Evolutionary conservation across 352 stramenopile species (phyloP).

Genomic region (Globisporangium viniferum): DNA sequence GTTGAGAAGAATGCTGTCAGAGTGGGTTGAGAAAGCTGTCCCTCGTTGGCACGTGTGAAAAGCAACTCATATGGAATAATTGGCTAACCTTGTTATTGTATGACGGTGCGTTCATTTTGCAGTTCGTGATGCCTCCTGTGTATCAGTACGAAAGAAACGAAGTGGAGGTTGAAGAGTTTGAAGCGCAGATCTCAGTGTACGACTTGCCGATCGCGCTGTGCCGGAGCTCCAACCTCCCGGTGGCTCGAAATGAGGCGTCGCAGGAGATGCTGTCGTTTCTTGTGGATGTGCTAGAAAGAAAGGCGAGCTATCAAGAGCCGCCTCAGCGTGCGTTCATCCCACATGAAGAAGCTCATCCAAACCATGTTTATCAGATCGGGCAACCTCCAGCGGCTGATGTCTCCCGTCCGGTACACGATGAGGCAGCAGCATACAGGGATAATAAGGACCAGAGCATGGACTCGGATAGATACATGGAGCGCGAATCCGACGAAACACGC

Average conservation of each 20-base stretch:
- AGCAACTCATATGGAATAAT: too few relatives aligned
- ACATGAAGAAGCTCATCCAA: background rate
- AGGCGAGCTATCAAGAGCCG: conserved; percentile 7
- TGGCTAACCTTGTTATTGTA: background rate
- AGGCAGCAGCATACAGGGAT: background rate
- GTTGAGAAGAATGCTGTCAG: conserved; percentile 36
- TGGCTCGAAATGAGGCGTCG: conserved; percentile 36
- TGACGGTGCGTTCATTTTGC: background rate
- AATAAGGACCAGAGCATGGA: conserved; percentile 6
- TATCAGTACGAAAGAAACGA: conserved; percentile 8
- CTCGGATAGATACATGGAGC: conserved; percentile 2
- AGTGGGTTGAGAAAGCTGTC: conserved; percentile 21
- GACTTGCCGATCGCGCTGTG: conserved; percentile 32
- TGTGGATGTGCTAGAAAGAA: conserved; percentile 31
- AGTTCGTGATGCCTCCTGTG: conserved; percentile 15
- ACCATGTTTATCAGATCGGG: background rate
- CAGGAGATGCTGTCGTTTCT: conserved; percentile 45
- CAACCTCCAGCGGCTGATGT: background rate
- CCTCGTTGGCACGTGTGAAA: background rate
- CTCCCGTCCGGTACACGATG: background rate
- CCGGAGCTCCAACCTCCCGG: conserved; percentile 22
- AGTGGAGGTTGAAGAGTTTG: conserved; percentile 21
- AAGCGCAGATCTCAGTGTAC: conserved; percentile 37
- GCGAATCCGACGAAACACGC: background rate
- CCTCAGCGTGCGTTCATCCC: background rate